phyloP scores from a whole-genome alignment of 352 stramenopile species.

The Globisporangium emineosum region DNA sequence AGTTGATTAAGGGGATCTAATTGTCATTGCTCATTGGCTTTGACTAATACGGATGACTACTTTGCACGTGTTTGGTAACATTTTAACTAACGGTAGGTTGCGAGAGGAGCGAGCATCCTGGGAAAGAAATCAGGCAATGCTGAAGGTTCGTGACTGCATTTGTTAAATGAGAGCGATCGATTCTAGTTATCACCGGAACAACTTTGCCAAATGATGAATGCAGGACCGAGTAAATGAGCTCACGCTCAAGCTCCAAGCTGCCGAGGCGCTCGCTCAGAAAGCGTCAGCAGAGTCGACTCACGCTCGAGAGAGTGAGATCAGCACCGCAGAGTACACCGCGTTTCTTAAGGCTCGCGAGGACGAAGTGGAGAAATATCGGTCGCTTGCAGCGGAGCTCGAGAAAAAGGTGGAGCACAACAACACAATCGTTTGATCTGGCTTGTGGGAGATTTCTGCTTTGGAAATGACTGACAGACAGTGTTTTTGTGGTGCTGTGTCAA shows the following conservation, averaged over 20 bases:
- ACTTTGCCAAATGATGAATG: not conserved
- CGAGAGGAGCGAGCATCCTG: constrained; percentile 52
- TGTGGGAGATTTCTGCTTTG: not conserved
- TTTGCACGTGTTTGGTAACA: not conserved
- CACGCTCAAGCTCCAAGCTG: constrained; percentile 50
- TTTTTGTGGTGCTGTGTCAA: not conserved
- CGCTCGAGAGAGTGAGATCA: constrained; percentile 24
- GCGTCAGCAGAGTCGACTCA: constrained; percentile 16
- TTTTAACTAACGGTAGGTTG: constrained; percentile 26
- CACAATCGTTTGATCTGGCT: not conserved
- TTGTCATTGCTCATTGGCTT: not conserved
- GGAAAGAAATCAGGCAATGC: constrained; percentile 39
- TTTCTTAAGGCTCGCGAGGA: constrained; percentile 42
- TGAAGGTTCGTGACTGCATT: constrained; percentile 36
- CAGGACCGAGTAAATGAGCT: constrained; percentile 55
- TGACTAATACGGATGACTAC: not conserved
- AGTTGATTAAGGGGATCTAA: not conserved
- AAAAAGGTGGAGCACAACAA: constrained; percentile 33
- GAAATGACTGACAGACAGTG: not conserved
- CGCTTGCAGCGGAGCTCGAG: constrained; percentile 35
- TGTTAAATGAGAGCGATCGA: not conserved
- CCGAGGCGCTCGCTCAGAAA: constrained; percentile 38
- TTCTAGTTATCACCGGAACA: not conserved
- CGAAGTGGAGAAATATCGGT: constrained; percentile 49
- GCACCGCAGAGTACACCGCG: constrained; percentile 17